These are phyloP conservation scores for Alternaria alternata DNA, from an alignment of 2,329 filamentous ascomycete genomes.

Conservation along the genomic window DNA sequence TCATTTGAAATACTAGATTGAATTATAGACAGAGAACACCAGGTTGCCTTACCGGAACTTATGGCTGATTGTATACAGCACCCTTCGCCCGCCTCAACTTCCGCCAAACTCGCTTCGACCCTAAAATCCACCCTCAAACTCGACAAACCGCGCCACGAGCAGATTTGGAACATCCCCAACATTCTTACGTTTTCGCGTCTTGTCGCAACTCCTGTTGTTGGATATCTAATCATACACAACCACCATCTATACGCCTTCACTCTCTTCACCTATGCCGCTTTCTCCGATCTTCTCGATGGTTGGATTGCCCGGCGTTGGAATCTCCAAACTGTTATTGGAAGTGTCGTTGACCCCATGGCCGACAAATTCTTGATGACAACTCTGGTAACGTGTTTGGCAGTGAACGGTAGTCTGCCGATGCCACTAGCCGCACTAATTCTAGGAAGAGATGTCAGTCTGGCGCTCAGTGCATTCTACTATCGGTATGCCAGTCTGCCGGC, in stretches of 20 bases:
- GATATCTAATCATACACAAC: conserved; percentile 87
- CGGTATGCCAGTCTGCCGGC: conserved; percentile 92
- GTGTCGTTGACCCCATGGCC: conserved; percentile 88
- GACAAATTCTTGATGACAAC: conserved; percentile 97
- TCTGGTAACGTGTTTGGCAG: conserved; percentile 82
- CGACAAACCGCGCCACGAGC: conserved; percentile 65
- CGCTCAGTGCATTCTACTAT: conserved; percentile 89
- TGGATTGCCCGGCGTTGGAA: conserved; percentile 91
- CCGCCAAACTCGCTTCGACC: conserved; percentile 35
- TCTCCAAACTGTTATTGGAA: conserved; percentile 90
- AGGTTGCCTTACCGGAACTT: neutral
- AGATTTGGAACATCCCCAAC: conserved; percentile 98
- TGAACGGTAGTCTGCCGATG: conserved; percentile 81
- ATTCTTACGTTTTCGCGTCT: conserved; percentile 88
- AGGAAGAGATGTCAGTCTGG: conserved; percentile 84
- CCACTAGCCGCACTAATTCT: conserved; percentile 92
- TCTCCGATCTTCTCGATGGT: conserved; percentile 92
- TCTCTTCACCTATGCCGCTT: conserved; percentile 89
- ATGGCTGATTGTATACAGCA: conserved; percentile 13
- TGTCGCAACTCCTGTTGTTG: conserved; percentile 80
- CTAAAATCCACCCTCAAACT: conserved; percentile 43
- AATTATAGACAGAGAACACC: neutral
- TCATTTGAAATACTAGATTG: neutral
- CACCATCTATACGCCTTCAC: conserved; percentile 79
- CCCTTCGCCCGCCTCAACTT: conserved; percentile 15